phyloP scores from a whole-genome alignment of 345 rosid species.

The Litchi chinensis region DNA sequence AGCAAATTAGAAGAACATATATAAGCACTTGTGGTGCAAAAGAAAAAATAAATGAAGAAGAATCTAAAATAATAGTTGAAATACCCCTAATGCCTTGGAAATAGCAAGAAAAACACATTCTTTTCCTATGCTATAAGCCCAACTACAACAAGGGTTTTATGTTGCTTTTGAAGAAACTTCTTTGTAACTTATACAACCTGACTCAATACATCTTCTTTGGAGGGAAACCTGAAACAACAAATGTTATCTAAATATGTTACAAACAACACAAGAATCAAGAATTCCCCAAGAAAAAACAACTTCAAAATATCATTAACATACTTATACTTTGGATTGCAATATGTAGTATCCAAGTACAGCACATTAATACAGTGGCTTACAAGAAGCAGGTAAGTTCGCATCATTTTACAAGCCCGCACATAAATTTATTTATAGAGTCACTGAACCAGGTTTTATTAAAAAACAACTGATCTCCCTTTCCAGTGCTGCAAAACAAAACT shows the following conservation, averaged over 20 bases:
- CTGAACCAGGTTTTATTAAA: slow-evolving; percentile 17
- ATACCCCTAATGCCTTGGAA: slow-evolving; percentile 74
- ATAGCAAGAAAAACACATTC: slow-evolving; percentile 77
- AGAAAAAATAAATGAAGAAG: background rate
- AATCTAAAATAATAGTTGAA: background rate
- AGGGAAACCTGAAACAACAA: slow-evolving; percentile 56
- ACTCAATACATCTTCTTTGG: slow-evolving; percentile 76
- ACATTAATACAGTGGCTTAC: slow-evolving; percentile 49
- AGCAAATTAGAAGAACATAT: background rate
- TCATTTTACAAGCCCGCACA: slow-evolving; percentile 52
- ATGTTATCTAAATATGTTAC: background rate
- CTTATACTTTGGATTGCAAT: slow-evolving; percentile 80
- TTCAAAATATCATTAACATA: slow-evolving; percentile 5
- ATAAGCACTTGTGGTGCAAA: background rate
- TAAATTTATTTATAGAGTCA: background rate
- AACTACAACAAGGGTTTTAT: slow-evolving; percentile 66
- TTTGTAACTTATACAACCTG: slow-evolving; percentile 58
- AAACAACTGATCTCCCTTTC: too few relatives aligned
- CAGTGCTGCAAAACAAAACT: too few relatives aligned
- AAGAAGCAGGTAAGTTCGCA: slow-evolving; percentile 66
- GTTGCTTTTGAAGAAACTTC: slow-evolving; percentile 58
- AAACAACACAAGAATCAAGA: background rate
- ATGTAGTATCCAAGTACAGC: slow-evolving; percentile 76
- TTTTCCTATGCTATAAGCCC: slow-evolving; percentile 81
- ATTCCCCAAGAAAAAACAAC: slow-evolving; percentile 4